Base-by-base conservation (phyloP, 108 stramenopile species). In the Skeletonema menzelii region DNA sequence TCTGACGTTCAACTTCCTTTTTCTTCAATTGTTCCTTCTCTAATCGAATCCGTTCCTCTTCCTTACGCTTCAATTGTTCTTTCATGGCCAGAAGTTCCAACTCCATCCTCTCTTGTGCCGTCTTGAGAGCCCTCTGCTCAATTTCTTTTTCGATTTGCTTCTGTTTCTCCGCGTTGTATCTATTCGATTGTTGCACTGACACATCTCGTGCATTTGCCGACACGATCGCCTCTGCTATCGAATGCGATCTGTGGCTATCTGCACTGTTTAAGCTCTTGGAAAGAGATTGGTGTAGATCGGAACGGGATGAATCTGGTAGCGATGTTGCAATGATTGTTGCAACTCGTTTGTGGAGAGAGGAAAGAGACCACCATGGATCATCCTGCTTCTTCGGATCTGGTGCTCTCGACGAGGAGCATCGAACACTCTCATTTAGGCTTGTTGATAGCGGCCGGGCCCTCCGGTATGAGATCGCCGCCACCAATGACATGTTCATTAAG, bases 311-410 rank as follows among this genome's bases (percentile, higher is more conserved):
- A 3, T 71, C 70, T 49, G 70, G 59, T n/a, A 71, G 70, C 2
- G 70, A 71, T 17, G 59, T 61, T 13, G 46, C 70, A 32, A 71
- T 53, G 6, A 71, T 35, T 30, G 70, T 71, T 2, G 70, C 70
- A 2, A 71, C 70, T 19, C 42, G 24, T 71, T 71, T 71, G 35
- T 71, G 70, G 7, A 71, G 70, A 22, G 70, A 61, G 24, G 70
- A 71, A 4, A 71, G 60, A 13, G 61, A 49, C 70, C 70, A 71
- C 70, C 70, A 71, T n/a, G 70, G 70, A 17, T 69, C 69, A 22
- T 59, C 20, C 19, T 47, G 46, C n/a, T 47, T 19, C n/a, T 47
- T 19, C 17, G 46, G 46, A 47, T 47, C 4, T 47, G 46, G 46
- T 47, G 46, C 46, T 19, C 17, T 1, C 17, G 46, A 47, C n/a